These are phyloP conservation scores for Rusavskia elegans DNA, from an alignment of 495 filamentous ascomycete genomes.

Conservation along the genomic window DNA sequence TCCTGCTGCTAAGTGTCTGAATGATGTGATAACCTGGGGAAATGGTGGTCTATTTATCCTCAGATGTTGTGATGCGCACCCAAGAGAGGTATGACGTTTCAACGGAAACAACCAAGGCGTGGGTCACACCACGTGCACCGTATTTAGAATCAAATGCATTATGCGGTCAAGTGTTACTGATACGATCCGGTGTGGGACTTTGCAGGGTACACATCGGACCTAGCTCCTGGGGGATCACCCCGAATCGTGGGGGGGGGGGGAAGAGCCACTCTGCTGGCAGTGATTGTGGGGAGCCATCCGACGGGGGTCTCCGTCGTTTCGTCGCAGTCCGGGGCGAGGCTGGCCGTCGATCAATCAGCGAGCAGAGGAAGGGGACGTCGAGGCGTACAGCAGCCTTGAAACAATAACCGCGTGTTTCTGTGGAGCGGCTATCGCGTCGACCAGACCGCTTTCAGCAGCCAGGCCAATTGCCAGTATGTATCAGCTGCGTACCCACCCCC, in stretches of 20 bases:
- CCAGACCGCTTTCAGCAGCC: background rate
- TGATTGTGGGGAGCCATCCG: background rate
- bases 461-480: background rate
- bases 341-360: background rate
- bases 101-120: background rate
- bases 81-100: background rate
- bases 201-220: background rate
- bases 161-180: background rate
- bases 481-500: background rate
- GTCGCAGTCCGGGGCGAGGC: background rate
- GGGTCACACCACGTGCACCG: constrained; percentile 1
- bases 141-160: background rate
- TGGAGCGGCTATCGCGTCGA: constrained; percentile 1
- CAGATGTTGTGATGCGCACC: background rate
- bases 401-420: background rate
- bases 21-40: background rate
- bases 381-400: background rate
- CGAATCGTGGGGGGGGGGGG: background rate
- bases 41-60: background rate
- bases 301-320: background rate
- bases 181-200: background rate
- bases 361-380: background rate
- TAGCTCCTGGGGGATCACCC: background rate
- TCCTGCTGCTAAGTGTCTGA: background rate
- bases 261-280: background rate